These are phyloP conservation scores for Hymenochaete sp. DNA, from an alignment of 1,284 basidiomycete genomes.

Conservation along the genomic window DNA sequence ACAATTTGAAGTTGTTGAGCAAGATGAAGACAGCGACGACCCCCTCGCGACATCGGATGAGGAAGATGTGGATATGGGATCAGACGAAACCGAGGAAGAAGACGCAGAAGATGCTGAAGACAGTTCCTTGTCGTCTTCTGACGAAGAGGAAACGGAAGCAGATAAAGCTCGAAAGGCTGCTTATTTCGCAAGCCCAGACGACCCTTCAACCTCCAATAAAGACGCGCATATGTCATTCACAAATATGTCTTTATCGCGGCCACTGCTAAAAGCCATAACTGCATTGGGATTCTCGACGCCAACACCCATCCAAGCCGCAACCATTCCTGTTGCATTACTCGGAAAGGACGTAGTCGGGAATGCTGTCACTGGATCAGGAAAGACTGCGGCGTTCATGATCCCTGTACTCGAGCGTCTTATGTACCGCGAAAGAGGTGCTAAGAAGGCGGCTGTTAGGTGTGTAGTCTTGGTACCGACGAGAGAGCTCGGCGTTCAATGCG, in stretches of 20 bases:
- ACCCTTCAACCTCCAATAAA: conserved; percentile 30
- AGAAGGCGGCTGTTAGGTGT: conserved; percentile 86
- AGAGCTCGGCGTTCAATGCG: conserved; percentile 92
- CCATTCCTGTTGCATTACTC: conserved; percentile 86
- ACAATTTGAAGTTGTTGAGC: conserved; percentile 27
- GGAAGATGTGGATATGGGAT: conserved; percentile 27
- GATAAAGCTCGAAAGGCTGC: conserved; percentile 76
- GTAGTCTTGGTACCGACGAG: conserved; percentile 89
- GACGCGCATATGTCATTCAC: conserved; percentile 59
- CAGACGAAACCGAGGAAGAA: conserved; percentile 34
- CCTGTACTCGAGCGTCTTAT: conserved; percentile 88
- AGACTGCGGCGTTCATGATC: conserved; percentile 94
- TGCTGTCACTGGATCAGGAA: conserved; percentile 93
- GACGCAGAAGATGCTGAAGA: conserved; percentile 28
- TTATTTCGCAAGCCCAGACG: conserved; percentile 67
- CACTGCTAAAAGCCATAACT: conserved; percentile 80
- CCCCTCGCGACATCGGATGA: conserved; percentile 19
- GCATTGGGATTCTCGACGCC: conserved; percentile 77
- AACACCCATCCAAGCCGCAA: conserved; percentile 91
- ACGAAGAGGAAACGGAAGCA: conserved; percentile 50
- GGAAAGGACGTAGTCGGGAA: conserved; percentile 94
- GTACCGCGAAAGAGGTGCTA: conserved; percentile 81
- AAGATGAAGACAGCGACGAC: conserved; percentile 28
- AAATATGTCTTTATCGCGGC: conserved; percentile 83
- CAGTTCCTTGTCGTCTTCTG: conserved; percentile 19